Conservation (phyloP, 805 yeast species). For the Tetrapisispora fleetii region DNA sequence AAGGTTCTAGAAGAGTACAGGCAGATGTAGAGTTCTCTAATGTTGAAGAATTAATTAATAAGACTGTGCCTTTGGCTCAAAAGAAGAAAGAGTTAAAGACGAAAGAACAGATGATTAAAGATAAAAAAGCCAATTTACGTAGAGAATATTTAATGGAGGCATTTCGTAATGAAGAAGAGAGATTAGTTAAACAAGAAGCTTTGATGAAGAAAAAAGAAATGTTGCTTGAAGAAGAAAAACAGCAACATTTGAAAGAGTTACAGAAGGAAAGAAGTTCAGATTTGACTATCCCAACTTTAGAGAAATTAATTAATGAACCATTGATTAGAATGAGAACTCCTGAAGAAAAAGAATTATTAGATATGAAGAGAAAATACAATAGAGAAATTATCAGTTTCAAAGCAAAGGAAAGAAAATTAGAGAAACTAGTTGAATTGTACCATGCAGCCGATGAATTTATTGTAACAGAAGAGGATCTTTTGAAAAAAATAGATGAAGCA, state of each 20-base stretch:
- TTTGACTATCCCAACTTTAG: slow-evolving; percentile 74
- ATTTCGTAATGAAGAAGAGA: slow-evolving; percentile 42
- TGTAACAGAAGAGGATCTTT: slow-evolving; percentile 59
- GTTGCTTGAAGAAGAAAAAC: slow-evolving; percentile 29
- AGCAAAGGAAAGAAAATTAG: slow-evolving; percentile 44
- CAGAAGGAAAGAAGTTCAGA: slow-evolving; percentile 25
- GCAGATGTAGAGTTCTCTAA: slow-evolving; percentile 43
- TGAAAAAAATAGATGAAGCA: slow-evolving; percentile 17
- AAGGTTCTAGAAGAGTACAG: slow-evolving; percentile 48
- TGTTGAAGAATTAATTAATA: slow-evolving; percentile 48
- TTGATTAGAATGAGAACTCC: slow-evolving; percentile 62
- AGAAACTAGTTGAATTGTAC: slow-evolving; percentile 55
- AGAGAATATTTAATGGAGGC: slow-evolving; percentile 61
- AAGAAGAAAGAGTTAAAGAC: slow-evolving; percentile 1
- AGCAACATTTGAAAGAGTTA: slow-evolving; percentile 23
- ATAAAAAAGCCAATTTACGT: slow-evolving; percentile 48
- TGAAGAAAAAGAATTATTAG: slow-evolving; percentile 51
- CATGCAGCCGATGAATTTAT: slow-evolving; percentile 62
- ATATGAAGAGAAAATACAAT: slow-evolving; percentile 57
- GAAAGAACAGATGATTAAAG: slow-evolving; percentile 21
- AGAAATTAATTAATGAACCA: slow-evolving; percentile 54
- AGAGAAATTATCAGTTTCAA: slow-evolving; percentile 46
- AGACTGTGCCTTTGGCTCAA: slow-evolving; percentile 40
- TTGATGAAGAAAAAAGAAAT: slow-evolving; percentile 29
- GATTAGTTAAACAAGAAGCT: slow-evolving; percentile 30